Evolutionary conservation across 2,329 filamentous ascomycete species (phyloP).

Genomic region (Monosporascus sp.): DNA sequence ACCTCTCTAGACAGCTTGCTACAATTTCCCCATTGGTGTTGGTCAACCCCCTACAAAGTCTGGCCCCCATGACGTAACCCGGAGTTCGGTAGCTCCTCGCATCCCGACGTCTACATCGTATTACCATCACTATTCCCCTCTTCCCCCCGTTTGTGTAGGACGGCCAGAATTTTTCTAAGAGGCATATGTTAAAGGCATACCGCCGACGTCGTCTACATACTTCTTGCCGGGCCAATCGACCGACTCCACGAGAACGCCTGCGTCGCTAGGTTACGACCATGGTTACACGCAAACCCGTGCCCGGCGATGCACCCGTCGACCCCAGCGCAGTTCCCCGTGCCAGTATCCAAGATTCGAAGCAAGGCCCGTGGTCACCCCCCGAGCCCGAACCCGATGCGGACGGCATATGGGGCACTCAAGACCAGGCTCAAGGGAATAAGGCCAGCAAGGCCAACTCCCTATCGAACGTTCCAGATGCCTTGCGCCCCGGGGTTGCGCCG

Average conservation of each 20-base stretch:
- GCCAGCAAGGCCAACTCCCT: constrained; percentile 10
- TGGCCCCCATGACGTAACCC: neutral
- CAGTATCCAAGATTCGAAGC: constrained; percentile 21
- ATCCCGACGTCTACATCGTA: neutral
- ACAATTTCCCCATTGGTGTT: no score
- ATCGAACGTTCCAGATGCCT: constrained; percentile 24
- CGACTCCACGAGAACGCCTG: neutral
- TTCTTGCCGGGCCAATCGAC: neutral
- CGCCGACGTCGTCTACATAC: neutral
- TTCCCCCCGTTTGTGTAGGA: neutral
- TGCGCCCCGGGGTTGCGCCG: constrained; percentile 25
- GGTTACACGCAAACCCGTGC: constrained; percentile 36
- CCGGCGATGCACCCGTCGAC: constrained; percentile 22
- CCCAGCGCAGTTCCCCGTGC: constrained; percentile 16
- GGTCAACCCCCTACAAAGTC: neutral
- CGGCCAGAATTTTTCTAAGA: neutral
- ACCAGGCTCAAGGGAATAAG: constrained; percentile 3
- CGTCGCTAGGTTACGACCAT: constrained; percentile 22
- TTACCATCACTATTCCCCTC: neutral
- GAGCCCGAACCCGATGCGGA: constrained; percentile 27
- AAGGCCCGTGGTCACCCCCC: constrained; percentile 26
- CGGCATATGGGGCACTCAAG: constrained; percentile 21
- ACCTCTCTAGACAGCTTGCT: no score
- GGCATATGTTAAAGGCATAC: neutral
- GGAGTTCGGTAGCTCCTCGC: neutral